These are phyloP conservation scores for Tuctoria greenei DNA, from an alignment of 176 grass and related monocot genomes.

Conservation along the genomic window DNA sequence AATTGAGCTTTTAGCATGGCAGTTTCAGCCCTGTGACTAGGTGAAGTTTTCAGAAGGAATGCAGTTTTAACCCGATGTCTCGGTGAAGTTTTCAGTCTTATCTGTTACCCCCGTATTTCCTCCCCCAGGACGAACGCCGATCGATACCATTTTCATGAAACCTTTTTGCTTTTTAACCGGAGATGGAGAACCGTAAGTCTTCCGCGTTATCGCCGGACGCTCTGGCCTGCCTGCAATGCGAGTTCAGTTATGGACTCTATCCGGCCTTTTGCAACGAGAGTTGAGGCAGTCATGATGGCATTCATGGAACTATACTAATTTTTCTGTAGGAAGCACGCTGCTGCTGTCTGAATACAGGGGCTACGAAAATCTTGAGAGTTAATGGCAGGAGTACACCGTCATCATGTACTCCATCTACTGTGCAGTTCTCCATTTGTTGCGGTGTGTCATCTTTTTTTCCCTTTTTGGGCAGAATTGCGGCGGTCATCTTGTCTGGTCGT, in stretches of 20 bases:
- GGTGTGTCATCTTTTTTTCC: too few relatives aligned
- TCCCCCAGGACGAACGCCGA: neutral
- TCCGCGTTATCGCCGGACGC: neutral
- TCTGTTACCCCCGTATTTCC: neutral
- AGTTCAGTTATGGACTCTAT: neutral
- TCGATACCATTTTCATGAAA: too few relatives aligned
- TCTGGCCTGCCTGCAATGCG: neutral
- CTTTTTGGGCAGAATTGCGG: neutral
- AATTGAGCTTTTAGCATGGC: neutral
- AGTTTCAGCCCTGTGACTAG: neutral
- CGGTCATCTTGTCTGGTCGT: neutral
- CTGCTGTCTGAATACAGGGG: neutral
- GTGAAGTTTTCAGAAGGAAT: neutral
- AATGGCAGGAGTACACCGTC: neutral
- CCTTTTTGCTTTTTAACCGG: neutral
- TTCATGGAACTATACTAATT: neutral
- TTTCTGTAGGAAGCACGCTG: slow-evolving; percentile 1
- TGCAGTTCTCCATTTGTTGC: neutral
- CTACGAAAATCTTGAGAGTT: slow-evolving; percentile 3
- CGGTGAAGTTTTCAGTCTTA: too few relatives aligned
- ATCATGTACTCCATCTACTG: neutral
- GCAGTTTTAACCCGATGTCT: too few relatives aligned
- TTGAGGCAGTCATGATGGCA: slow-evolving; percentile 13
- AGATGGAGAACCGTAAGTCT: neutral
- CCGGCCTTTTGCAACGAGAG: neutral